A percentile compares a stretch with the other conserved stretches of the same genome.
Conservation (phyloP, 192 early-diverging fungal species). For the Backusella australiensis region DNA sequence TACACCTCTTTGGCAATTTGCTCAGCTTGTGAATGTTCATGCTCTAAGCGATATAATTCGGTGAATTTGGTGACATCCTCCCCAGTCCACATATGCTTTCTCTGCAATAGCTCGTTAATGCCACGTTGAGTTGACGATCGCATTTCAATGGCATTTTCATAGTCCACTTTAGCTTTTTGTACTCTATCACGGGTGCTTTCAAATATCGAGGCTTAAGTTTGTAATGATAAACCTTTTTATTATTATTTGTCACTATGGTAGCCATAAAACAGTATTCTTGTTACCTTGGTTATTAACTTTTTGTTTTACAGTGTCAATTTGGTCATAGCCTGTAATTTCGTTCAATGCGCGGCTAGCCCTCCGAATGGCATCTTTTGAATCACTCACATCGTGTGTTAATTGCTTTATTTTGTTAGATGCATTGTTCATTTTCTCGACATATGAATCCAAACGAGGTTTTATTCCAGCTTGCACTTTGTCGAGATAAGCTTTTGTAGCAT, state of each 20-base stretch:
- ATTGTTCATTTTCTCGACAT: background rate
- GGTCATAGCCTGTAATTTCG: constrained; percentile 67
- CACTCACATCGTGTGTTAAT: constrained; percentile 20
- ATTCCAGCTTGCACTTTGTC: constrained; percentile 13
- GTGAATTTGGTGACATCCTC: constrained; percentile 77
- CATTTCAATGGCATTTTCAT: constrained; percentile 54
- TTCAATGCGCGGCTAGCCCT: constrained; percentile 54
- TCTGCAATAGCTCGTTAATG: constrained; percentile 74
- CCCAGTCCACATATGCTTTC: constrained; percentile 73
- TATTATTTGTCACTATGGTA: background rate
- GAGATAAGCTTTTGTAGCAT: constrained; percentile 8
- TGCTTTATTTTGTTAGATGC: constrained; percentile 16
- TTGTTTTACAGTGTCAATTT: constrained; percentile 63
- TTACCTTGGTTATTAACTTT: constrained; percentile 60
- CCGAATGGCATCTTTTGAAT: constrained; percentile 33
- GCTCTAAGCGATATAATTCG: constrained; percentile 69
- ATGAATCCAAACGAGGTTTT: constrained; percentile 2
- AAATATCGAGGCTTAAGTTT: constrained; percentile 39
- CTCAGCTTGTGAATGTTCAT: constrained; percentile 58
- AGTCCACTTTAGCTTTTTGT: constrained; percentile 46
- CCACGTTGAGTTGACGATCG: constrained; percentile 67
- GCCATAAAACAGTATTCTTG: background rate
- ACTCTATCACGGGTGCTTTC: constrained; percentile 44
- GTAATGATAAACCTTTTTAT: background rate
- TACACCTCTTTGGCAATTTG: constrained; percentile 43